Evolutionary conservation across 2,329 filamentous ascomycete genomes (phyloP).

Genomic region (Daldinia eschscholtzii): DNA sequence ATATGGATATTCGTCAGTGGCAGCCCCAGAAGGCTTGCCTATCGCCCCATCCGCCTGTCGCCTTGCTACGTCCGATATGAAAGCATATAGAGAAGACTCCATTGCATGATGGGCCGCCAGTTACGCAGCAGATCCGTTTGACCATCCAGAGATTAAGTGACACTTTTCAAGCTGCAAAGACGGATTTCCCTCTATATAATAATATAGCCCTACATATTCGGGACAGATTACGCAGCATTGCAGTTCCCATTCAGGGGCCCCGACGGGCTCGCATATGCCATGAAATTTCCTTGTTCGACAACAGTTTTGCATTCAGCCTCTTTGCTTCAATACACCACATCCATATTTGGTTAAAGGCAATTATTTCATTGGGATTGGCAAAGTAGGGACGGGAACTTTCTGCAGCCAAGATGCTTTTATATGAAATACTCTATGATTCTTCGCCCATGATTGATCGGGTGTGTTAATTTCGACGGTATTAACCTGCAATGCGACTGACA

Average conservation of each 20-base stretch:
- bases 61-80: constrained; percentile 31
- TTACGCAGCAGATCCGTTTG: constrained; percentile 9
- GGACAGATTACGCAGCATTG: constrained; percentile 18
- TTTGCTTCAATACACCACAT: constrained; percentile 31
- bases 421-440: constrained; percentile 17
- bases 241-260: constrained; percentile 14
- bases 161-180: constrained; percentile 24
- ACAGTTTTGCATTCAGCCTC: constrained; percentile 39
- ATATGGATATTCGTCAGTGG: constrained; percentile 37
- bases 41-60: constrained; percentile 32
- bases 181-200: constrained; percentile 36
- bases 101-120: constrained; percentile 19
- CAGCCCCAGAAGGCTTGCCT: constrained; percentile 30
- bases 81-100: constrained; percentile 39
- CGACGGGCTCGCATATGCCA: constrained; percentile 6
- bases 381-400: constrained; percentile 25
- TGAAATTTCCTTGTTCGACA: constrained; percentile 15
- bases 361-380: constrained; percentile 19
- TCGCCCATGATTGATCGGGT: constrained; percentile 15
- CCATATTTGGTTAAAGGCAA: constrained; percentile 31
- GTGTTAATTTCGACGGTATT: constrained; percentile 33
- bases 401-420: constrained; percentile 40
- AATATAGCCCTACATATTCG: constrained; percentile 21
- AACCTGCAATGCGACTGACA: constrained; percentile 21
- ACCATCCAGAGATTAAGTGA: constrained; percentile 23